phyloP scores from a whole-genome alignment of 2,329 filamentous ascomycete genomes.

The Plectosphaerella sp. region DNA sequence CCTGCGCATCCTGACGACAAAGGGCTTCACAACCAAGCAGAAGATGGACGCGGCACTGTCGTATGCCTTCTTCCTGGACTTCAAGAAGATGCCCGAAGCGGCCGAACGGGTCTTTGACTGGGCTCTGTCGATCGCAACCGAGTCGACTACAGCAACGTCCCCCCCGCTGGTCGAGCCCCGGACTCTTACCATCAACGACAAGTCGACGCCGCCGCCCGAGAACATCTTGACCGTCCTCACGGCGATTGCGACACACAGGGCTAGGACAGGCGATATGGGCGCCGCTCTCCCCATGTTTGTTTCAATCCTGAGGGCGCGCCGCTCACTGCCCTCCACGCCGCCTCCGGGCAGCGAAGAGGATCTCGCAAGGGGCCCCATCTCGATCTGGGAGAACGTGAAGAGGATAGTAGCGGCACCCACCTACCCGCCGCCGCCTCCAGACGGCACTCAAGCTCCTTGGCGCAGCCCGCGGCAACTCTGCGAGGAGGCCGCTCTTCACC shows the following conservation, averaged over 20 bases:
- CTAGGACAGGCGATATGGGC: conserved; percentile 60
- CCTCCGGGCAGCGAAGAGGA: conserved; percentile 12
- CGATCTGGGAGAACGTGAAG: conserved; percentile 5
- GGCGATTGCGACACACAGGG: conserved; percentile 73
- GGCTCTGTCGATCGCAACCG: conserved; percentile 70
- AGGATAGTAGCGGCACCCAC: conserved; percentile 39
- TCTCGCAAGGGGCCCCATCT: not conserved
- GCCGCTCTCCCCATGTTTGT: conserved; percentile 78
- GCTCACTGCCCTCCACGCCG: conserved; percentile 44
- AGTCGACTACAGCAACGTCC: conserved; percentile 39
- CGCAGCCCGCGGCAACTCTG: conserved; percentile 65
- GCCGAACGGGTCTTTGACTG: conserved; percentile 70
- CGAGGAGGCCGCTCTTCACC: conserved; percentile 79
- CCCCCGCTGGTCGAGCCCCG: conserved; percentile 48
- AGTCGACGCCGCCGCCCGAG: conserved; percentile 53
- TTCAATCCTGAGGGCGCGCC: conserved; percentile 75
- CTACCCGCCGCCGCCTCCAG: conserved; percentile 67
- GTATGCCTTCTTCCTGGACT: conserved; percentile 82
- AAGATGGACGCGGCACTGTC: conserved; percentile 76
- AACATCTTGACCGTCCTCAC: conserved; percentile 76
- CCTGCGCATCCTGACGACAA: conserved; percentile 73
- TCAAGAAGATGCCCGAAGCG: conserved; percentile 60
- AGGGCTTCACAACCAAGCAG: conserved; percentile 74
- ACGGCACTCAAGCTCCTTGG: conserved; percentile 63
- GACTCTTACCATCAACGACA: conserved; percentile 61